Conservation (phyloP, 768 basidiomycete species). For the Tylopilus plumbeoviolaceoides region DNA sequence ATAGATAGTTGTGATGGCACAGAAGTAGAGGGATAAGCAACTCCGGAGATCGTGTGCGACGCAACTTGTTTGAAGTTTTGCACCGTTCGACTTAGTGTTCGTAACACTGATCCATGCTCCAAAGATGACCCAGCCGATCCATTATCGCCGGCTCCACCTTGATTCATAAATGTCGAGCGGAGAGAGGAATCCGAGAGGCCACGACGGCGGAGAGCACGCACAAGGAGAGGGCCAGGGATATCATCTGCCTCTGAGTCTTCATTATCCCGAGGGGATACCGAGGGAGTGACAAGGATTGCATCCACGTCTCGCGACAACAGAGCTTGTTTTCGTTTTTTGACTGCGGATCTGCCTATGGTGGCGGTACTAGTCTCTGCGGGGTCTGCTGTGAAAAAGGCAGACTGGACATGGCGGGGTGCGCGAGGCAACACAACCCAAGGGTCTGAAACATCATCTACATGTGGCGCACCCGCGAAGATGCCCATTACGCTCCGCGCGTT, state of each 20-base stretch:
- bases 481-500: constrained; percentile 55
- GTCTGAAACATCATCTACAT: constrained; percentile 41
- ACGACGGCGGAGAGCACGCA: constrained; percentile 67
- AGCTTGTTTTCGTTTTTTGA: constrained; percentile 14
- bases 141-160: constrained; percentile 36
- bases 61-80: constrained; percentile 42
- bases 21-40: constrained; percentile 5
- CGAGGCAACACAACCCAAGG: constrained; percentile 70
- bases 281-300: constrained; percentile 65
- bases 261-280: constrained; percentile 13
- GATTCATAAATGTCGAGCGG: constrained; percentile 72
- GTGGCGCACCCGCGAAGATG: constrained; percentile 90
- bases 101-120: constrained; percentile 47
- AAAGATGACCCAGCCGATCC: constrained; percentile 29
- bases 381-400: constrained; percentile 23
- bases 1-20: constrained; percentile 8
- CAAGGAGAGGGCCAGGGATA: constrained; percentile 49
- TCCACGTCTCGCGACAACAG: constrained; percentile 67
- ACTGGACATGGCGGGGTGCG: constrained; percentile 31
- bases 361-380: constrained; percentile 7
- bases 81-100: constrained; percentile 50
- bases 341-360: constrained; percentile 17
- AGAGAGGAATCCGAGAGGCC: constrained; percentile 93
- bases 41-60: constrained; percentile 27
- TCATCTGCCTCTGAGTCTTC: constrained; percentile 42